These are phyloP conservation scores for Aspergillus heteromorphus DNA, from an alignment of 495 filamentous ascomycete genomes.

Conservation along the genomic window DNA sequence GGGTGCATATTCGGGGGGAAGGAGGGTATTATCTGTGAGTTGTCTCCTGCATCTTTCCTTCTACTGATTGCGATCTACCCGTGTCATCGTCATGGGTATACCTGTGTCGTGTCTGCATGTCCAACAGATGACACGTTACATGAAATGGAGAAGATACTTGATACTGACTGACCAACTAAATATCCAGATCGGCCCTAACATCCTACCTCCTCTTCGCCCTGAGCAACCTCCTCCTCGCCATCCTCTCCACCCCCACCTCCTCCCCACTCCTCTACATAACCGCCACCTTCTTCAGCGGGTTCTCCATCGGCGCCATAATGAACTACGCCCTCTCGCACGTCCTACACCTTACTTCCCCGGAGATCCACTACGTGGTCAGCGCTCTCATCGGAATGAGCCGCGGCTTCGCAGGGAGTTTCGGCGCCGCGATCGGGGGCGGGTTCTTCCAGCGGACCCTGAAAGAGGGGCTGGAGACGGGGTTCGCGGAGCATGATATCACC, in stretches of 20 bases:
- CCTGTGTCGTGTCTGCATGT: too few species aligned
- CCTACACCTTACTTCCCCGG: conserved; percentile 56
- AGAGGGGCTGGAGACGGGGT: conserved; percentile 50
- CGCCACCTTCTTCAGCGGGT: conserved; percentile 58
- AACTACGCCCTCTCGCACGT: conserved; percentile 77
- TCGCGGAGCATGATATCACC: conserved; percentile 44
- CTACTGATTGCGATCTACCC: too few species aligned
- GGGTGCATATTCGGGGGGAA: conserved; percentile 60
- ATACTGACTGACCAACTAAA: not conserved
- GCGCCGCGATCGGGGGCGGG: conserved; percentile 70
- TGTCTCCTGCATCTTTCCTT: not conserved
- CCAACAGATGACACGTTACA: too few species aligned
- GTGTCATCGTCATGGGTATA: too few species aligned
- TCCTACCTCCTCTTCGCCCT: conserved; percentile 50
- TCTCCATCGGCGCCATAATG: conserved; percentile 62
- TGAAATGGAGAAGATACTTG: too few species aligned
- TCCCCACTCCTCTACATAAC: conserved; percentile 43
- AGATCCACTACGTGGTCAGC: conserved; percentile 65
- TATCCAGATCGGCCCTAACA: conserved; percentile 43
- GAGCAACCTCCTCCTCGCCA: conserved; percentile 43
- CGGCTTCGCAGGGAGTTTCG: conserved; percentile 70
- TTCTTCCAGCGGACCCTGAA: conserved; percentile 61
- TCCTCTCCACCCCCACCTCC: conserved; percentile 45
- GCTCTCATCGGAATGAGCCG: conserved; percentile 66
- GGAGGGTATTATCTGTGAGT: conserved; percentile 59